Evolutionary conservation across 108 stramenopile genomes (phyloP).

Genomic region (Cyclostephanos tholiformis): DNA sequence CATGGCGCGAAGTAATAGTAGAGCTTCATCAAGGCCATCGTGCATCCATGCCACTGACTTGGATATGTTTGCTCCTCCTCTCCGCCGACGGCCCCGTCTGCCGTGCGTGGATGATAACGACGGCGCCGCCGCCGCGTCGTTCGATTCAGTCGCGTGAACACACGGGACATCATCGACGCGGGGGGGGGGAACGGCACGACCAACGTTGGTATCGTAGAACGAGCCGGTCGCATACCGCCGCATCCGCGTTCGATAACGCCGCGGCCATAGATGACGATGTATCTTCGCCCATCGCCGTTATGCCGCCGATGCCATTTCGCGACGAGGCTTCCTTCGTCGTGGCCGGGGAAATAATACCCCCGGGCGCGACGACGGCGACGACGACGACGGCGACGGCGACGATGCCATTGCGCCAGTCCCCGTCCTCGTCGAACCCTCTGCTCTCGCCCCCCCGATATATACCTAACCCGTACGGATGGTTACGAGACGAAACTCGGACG

Average conservation of each 20-base stretch:
- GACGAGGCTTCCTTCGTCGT: conserved; percentile 38
- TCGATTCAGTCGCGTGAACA: neutral
- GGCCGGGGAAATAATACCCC: conserved; percentile 17
- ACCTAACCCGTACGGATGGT: conserved; percentile 90
- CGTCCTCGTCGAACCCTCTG: conserved; percentile 59
- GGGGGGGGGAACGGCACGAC: neutral
- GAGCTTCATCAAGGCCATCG: too few relatives aligned
- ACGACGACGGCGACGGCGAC: neutral
- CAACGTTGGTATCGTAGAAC: neutral
- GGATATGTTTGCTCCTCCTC: neutral
- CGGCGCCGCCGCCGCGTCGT: neutral
- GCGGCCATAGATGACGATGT: neutral
- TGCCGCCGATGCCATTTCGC: conserved; percentile 36
- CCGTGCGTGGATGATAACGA: neutral
- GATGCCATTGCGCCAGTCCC: conserved; percentile 58
- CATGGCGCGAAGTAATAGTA: too few relatives aligned
- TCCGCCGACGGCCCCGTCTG: neutral
- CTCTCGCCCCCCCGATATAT: conserved; percentile 75
- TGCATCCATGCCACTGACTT: neutral
- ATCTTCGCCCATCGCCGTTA: neutral
- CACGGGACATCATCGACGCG: neutral
- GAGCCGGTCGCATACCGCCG: neutral
- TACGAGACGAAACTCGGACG: conserved; percentile 85
- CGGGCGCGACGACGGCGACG: neutral
- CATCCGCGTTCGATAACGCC: neutral